Conservation (phyloP, 495 filamentous ascomycete genomes). For the Hyaloscypha finlandica region DNA sequence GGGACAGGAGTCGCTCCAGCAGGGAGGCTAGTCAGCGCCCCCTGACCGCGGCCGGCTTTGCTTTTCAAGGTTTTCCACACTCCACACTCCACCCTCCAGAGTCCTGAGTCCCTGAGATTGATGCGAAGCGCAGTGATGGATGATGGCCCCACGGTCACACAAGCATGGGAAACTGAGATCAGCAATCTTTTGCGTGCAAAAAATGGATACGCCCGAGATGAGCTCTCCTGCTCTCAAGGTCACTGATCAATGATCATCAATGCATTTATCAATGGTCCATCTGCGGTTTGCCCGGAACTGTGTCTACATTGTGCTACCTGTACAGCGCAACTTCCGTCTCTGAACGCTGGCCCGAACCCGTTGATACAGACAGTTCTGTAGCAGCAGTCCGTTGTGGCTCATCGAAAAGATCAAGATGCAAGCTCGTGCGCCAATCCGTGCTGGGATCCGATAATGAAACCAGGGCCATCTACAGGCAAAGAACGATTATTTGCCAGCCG, state of each 20-base stretch:
- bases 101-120: background rate
- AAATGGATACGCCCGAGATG: constrained; percentile 5
- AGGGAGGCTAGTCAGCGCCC: background rate
- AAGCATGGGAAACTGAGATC: constrained; percentile 4
- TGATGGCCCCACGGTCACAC: background rate
- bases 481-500: constrained; percentile 7
- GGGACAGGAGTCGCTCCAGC: no score
- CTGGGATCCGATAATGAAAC: constrained; percentile 21
- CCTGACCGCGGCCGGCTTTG: background rate
- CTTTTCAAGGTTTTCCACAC: background rate
- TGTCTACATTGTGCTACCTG: no score
- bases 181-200: background rate
- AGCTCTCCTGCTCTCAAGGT: background rate
- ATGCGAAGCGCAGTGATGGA: background rate
- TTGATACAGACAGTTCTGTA: background rate
- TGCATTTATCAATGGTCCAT: no score
- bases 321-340: no score
- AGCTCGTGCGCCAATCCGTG: constrained; percentile 12
- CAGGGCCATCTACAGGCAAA: constrained; percentile 23
- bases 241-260: no score
- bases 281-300: no score
- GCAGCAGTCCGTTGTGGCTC: background rate
- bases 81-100: background rate
- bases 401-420: constrained; percentile 5
- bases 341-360: background rate